Evolutionary conservation across 2,329 filamentous ascomycete species (phyloP).

Genomic region (Epichloe hybrida): DNA sequence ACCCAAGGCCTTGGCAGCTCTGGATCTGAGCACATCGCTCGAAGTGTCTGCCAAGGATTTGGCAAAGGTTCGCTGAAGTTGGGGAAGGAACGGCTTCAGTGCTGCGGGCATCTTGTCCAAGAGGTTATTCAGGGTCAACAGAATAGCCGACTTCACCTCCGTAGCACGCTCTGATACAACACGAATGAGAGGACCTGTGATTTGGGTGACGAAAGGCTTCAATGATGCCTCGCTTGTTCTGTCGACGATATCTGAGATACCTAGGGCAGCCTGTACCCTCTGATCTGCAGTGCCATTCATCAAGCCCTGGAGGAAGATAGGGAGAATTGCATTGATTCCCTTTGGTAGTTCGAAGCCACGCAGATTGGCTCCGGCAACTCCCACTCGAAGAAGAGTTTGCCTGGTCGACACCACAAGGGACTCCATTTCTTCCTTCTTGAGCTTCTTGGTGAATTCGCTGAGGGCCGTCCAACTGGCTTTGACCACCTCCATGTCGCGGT

Average conservation of each 20-base stretch:
- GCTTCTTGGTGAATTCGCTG: slow-evolving; percentile 71
- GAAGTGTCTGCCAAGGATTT: slow-evolving; percentile 88
- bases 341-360: slow-evolving; percentile 87
- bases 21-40: slow-evolving; percentile 72
- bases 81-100: slow-evolving; percentile 91
- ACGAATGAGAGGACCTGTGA: slow-evolving; percentile 93
- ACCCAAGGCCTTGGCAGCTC: slow-evolving; percentile 86
- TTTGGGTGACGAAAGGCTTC: slow-evolving; percentile 92
- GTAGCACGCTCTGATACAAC: slow-evolving; percentile 93
- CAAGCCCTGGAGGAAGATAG: slow-evolving; percentile 93
- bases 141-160: slow-evolving; percentile 89
- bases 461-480: slow-evolving; percentile 83
- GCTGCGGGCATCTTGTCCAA: slow-evolving; percentile 93
- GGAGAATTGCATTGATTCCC: slow-evolving; percentile 90
- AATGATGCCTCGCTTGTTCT: slow-evolving; percentile 76
- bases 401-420: slow-evolving; percentile 78
- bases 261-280: slow-evolving; percentile 78
- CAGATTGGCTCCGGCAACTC: slow-evolving; percentile 71
- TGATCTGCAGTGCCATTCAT: slow-evolving; percentile 95
- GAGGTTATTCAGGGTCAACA: slow-evolving; percentile 86
- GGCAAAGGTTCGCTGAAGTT: slow-evolving; percentile 92
- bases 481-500: slow-evolving; percentile 69
- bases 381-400: slow-evolving; percentile 75
- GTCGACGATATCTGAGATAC: slow-evolving; percentile 91
- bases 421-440: slow-evolving; percentile 98